Percentiles rank a stretch among this genome's conserved stretches.
Conservation (phyloP, 148 eudicot genomes). For the Vaccinium macrocarpon region DNA sequence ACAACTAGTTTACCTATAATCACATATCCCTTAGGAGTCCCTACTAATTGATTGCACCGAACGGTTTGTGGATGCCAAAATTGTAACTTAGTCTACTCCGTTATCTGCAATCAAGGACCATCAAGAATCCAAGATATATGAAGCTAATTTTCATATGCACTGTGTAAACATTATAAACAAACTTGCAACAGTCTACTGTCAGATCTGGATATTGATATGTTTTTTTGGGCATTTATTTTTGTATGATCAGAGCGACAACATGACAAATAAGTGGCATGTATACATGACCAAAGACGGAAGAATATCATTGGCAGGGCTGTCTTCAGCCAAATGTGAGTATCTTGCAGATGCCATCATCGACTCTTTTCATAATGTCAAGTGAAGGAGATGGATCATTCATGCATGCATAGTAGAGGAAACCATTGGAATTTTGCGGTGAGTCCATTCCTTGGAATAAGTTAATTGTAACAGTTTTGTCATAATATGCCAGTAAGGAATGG, state of each 20-base stretch:
- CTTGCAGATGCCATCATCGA: conserved; percentile 97
- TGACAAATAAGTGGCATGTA: conserved; percentile 91
- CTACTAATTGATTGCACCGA: neutral
- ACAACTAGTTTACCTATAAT: neutral
- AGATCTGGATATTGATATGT: neutral
- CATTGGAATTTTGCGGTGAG: conserved; percentile 18
- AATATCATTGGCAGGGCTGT: conserved; percentile 88
- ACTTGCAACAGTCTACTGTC: neutral
- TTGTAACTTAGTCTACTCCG: neutral
- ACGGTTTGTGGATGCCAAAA: neutral
- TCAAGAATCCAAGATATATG: neutral
- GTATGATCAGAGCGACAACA: conserved; percentile 76
- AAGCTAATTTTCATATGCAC: neutral
- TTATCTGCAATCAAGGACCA: neutral
- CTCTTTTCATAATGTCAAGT: conserved; percentile 80
- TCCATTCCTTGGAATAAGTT: neutral
- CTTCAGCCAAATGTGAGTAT: conserved; percentile 86
- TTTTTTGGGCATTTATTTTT: neutral
- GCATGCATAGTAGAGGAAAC: neutral
- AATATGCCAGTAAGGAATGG: neutral
- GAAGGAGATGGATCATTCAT: conserved; percentile 18
- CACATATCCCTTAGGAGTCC: neutral
- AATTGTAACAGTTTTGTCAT: conserved; percentile 10
- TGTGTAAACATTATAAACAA: neutral
- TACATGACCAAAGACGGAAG: conserved; percentile 99